phyloP scores from a whole-genome alignment of 306 rosid genomes.

The Dryas octopetala region DNA sequence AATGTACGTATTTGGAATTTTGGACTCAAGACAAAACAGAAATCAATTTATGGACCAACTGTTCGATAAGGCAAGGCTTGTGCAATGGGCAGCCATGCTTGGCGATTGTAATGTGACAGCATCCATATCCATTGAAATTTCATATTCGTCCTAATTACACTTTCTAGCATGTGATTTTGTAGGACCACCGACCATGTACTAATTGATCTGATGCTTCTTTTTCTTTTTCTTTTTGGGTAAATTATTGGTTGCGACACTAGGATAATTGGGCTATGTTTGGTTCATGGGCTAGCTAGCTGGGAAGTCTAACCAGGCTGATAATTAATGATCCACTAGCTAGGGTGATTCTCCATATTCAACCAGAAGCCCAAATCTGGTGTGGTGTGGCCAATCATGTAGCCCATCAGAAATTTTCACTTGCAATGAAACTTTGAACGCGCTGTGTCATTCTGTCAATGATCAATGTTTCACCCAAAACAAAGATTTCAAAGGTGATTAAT shows the following conservation, averaged over 20 bases:
- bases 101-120: not conserved
- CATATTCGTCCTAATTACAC: not conserved
- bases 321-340: not conserved
- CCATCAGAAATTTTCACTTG: not conserved
- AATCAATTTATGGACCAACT: not conserved
- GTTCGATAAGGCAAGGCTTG: not conserved
- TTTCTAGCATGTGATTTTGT: slow-evolving; percentile 3
- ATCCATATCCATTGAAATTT: not conserved
- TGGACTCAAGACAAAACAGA: not conserved
- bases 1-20: not conserved
- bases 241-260: no score
- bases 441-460: not conserved
- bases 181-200: not conserved
- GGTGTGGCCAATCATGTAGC: no score
- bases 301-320: not conserved
- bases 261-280: not conserved
- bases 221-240: not conserved
- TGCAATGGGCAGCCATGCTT: not conserved
- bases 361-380: no score
- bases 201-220: not conserved
- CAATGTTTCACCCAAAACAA: not conserved
- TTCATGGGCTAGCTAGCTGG: not conserved
- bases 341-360: no score
- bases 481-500: not conserved
- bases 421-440: not conserved